Conservation (phyloP, 148 eudicot genomes). For the Nyssa sinensis region DNA sequence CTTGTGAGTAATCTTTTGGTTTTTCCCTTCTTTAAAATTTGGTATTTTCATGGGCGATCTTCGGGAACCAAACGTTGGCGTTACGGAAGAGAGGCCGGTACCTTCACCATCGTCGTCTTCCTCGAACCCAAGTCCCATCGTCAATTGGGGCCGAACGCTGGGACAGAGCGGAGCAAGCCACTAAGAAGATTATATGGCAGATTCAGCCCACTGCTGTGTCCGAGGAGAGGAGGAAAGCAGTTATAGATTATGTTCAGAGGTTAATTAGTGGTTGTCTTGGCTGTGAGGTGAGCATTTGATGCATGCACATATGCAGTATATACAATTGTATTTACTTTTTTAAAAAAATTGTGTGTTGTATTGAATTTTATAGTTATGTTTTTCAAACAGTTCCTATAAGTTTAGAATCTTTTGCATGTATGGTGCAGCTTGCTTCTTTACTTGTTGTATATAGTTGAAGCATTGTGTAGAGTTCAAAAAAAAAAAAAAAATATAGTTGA, state of each 20-base stretch:
- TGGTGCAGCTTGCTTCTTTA: neutral
- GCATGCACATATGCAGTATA: too few relatives aligned
- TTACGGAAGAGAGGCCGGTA: slow-evolving; percentile 34
- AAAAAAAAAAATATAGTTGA: too few relatives aligned
- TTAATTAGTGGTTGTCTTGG: slow-evolving; percentile 35
- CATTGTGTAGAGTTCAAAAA: too few relatives aligned
- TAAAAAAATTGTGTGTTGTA: neutral
- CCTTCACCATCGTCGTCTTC: slow-evolving; percentile 25
- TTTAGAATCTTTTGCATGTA: neutral
- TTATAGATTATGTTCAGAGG: slow-evolving; percentile 56
- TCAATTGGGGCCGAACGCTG: slow-evolving; percentile 30
- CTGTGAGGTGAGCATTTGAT: slow-evolving; percentile 37
- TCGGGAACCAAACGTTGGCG: slow-evolving; percentile 41
- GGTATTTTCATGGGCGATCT: slow-evolving; percentile 46
- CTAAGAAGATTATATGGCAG: slow-evolving; percentile 39
- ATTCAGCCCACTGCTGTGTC: slow-evolving; percentile 57
- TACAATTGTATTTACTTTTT: too few relatives aligned
- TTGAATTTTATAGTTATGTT: neutral
- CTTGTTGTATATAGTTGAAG: neutral
- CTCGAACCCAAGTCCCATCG: slow-evolving; percentile 14
- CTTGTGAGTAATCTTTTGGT: neutral
- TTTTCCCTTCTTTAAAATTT: neutral
- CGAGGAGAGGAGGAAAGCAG: slow-evolving; percentile 48
- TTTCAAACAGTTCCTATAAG: neutral
- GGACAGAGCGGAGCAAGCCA: slow-evolving; percentile 40